phyloP scores from a whole-genome alignment of 495 filamentous ascomycete species.

The Penicillium roqueforti region DNA sequence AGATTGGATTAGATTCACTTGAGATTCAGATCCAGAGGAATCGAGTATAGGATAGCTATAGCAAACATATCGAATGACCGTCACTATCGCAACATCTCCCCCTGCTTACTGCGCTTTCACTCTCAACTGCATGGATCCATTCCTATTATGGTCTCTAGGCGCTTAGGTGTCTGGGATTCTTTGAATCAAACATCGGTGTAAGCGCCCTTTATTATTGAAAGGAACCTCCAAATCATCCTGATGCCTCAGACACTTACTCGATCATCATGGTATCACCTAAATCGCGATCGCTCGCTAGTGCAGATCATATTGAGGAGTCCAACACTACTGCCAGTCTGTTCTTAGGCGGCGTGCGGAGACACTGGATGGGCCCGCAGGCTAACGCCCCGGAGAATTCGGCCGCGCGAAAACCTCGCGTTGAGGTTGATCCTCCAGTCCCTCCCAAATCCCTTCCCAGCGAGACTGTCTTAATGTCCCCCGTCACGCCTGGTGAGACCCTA shows the following conservation, averaged over 20 bases:
- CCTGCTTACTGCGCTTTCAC: too few relatives aligned
- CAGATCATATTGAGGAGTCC: constrained; percentile 47
- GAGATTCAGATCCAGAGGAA: too few relatives aligned
- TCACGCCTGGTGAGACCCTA: constrained; percentile 20
- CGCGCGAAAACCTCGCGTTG: neutral
- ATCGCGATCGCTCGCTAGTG: constrained; percentile 1
- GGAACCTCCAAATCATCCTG: too few relatives aligned
- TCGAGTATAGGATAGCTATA: too few relatives aligned
- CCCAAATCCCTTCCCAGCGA: neutral
- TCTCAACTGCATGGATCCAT: neutral
- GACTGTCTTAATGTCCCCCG: constrained; percentile 22
- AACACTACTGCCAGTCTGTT: constrained; percentile 69
- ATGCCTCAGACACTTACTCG: neutral
- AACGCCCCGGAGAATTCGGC: neutral
- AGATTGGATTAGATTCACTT: too few relatives aligned
- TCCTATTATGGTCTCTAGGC: neutral
- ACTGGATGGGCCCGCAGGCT: constrained; percentile 55
- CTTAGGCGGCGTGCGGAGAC: constrained; percentile 58
- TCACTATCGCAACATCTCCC: too few relatives aligned
- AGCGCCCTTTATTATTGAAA: neutral
- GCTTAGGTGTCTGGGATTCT: neutral
- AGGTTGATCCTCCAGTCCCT: neutral
- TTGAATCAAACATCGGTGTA: neutral
- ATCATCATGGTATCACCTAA: constrained; percentile 6
- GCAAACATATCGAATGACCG: too few relatives aligned